A percentile compares a stretch with the other conserved stretches of the same genome.
phyloP scores from a whole-genome alignment of 345 rosid species.

The Garcia nutans region DNA sequence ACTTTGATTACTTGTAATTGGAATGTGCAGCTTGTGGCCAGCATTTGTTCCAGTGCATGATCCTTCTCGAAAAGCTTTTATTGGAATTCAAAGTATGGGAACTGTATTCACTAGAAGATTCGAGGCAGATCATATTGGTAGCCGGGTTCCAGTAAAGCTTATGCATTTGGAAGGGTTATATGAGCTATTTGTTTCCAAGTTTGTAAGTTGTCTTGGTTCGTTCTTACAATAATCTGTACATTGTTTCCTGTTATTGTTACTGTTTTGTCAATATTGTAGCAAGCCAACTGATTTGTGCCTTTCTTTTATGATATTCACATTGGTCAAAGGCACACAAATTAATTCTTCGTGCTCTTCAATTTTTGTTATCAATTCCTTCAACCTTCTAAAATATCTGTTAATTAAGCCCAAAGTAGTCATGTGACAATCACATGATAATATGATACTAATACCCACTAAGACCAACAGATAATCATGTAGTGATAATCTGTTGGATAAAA shows the following conservation, averaged over 20 bases:
- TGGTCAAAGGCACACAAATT: no score
- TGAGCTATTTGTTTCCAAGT: conserved; percentile 90
- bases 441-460: no score
- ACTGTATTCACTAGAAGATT: conserved; percentile 87
- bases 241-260: neutral
- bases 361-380: no score
- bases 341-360: no score
- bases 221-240: conserved; percentile 1
- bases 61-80: conserved; percentile 84
- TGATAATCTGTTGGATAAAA: no score
- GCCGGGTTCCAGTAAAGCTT: conserved; percentile 93
- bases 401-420: no score
- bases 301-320: neutral
- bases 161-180: conserved; percentile 96
- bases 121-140: conserved; percentile 85
- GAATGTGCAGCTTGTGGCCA: conserved; percentile 77
- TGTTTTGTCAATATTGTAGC: conserved; percentile 2
- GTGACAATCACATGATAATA: no score
- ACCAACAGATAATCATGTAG: no score
- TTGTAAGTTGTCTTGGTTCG: conserved; percentile 58
- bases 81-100: conserved; percentile 92
- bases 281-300: neutral
- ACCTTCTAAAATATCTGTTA: no score
- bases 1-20: conserved; percentile 6
- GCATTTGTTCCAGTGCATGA: conserved; percentile 97